These are phyloP conservation scores for Neckera pumila DNA, from an alignment of 225 moss, liverwort and hornwort species.

Conservation along the genomic window DNA sequence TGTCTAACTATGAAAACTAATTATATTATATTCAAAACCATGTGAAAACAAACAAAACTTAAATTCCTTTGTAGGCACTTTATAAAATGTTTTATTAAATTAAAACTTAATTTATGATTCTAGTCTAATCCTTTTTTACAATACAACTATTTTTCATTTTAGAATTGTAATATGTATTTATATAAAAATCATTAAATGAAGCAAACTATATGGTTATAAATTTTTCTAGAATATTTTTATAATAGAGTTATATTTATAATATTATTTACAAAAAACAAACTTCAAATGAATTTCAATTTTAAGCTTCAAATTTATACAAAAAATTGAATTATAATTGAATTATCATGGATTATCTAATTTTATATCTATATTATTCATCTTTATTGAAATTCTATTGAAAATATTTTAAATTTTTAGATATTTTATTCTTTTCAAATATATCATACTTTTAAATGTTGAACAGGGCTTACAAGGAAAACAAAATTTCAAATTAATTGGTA, in stretches of 20 bases:
- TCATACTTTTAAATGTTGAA: not conserved
- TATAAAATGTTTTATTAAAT: not conserved
- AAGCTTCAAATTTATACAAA: not conserved
- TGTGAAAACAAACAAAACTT: not conserved
- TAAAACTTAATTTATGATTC: too few relatives aligned
- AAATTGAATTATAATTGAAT: too few relatives aligned
- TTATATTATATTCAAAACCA: not conserved
- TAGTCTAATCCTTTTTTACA: rapidly evolving
- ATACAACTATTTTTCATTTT: not conserved
- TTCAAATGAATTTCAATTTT: not conserved
- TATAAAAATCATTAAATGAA: not conserved
- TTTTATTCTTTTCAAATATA: too few relatives aligned
- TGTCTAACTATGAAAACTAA: not conserved
- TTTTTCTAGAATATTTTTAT: too few relatives aligned
- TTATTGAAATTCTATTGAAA: too few relatives aligned
- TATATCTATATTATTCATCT: not conserved
- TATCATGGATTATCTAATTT: too few relatives aligned
- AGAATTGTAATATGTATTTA: not conserved
- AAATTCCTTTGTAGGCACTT: rapidly evolving
- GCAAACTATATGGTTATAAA: too few relatives aligned
- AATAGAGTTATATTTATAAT: too few relatives aligned
- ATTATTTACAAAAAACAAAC: too few relatives aligned
- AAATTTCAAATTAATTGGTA: constrained; percentile 29
- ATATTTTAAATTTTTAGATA: rapidly evolving
- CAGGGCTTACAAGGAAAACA: constrained; percentile 18